Conservation (phyloP, 352 stramenopile genomes). For the Phytophthora megakarya region DNA sequence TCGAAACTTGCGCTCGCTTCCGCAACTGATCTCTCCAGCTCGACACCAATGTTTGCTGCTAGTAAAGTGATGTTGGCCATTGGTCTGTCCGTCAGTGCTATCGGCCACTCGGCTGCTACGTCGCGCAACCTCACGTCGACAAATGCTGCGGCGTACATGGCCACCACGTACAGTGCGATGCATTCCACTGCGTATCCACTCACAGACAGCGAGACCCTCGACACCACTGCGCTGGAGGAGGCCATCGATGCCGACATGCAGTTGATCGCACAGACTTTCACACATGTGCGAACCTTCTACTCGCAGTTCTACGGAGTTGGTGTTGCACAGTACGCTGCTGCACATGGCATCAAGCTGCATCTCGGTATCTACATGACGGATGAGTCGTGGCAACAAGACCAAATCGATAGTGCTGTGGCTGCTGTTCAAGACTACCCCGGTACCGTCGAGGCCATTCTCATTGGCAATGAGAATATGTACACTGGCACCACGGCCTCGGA, state of each 20-base stretch:
- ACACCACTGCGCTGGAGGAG: constrained; percentile 34
- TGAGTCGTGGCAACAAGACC: constrained; percentile 50
- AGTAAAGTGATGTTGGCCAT: constrained; percentile 21
- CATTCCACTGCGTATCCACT: constrained; percentile 63
- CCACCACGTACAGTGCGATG: constrained; percentile 66
- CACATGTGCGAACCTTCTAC: constrained; percentile 66
- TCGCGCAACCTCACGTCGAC: constrained; percentile 32
- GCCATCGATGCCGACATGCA: constrained; percentile 54
- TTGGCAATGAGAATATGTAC: constrained; percentile 63
- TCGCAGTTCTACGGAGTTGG: constrained; percentile 58
- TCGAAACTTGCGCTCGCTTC: constrained; percentile 13
- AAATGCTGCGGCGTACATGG: constrained; percentile 38
- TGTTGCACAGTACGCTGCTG: constrained; percentile 48
- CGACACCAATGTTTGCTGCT: constrained; percentile 22
- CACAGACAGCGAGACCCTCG: constrained; percentile 35
- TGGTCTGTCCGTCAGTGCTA: constrained; percentile 9
- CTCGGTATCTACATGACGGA: constrained; percentile 63
- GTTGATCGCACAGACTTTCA: constrained; percentile 60
- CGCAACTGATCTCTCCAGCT: constrained; percentile 1
- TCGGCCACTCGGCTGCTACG: constrained; percentile 5
- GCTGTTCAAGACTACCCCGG: constrained; percentile 55
- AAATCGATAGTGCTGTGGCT: constrained; percentile 53
- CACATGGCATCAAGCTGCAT: constrained; percentile 64
- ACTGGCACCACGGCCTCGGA: constrained; percentile 37
- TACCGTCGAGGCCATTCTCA: constrained; percentile 58